Evolutionary conservation across 352 stramenopile species (phyloP).

Genomic region (Hyphochytrium catenoides): DNA sequence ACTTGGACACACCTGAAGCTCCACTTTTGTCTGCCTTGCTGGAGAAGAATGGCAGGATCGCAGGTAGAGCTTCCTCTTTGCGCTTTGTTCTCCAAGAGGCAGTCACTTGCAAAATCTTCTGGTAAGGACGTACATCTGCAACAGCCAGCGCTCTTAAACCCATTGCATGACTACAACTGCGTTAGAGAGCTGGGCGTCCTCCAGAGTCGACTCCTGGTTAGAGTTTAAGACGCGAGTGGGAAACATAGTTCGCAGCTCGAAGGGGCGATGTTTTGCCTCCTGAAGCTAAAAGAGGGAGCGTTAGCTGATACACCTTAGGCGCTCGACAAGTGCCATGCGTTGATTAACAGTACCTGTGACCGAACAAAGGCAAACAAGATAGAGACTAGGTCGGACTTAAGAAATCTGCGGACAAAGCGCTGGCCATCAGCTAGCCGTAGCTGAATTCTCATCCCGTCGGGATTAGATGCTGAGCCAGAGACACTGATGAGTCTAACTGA

Average conservation of each 20-base stretch:
- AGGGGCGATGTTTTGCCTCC: slow-evolving; percentile 28
- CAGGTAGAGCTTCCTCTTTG: no score
- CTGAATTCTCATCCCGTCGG: slow-evolving; percentile 27
- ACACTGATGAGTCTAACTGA: not conserved
- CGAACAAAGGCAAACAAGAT: slow-evolving; percentile 39
- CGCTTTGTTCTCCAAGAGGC: no score
- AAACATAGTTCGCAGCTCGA: slow-evolving; percentile 41
- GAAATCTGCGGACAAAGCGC: slow-evolving; percentile 33
- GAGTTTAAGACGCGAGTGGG: slow-evolving; percentile 23
- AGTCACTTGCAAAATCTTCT: no score
- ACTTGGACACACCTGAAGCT: no score
- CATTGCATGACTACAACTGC: slow-evolving; percentile 49
- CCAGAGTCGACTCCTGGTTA: slow-evolving; percentile 23
- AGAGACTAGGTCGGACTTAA: slow-evolving; percentile 32
- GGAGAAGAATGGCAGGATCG: no score
- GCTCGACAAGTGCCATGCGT: not conserved
- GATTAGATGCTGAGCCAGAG: slow-evolving; percentile 13
- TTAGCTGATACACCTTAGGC: not conserved
- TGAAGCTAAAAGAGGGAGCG: slow-evolving; percentile 17
- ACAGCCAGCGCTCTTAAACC: no score
- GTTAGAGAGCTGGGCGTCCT: slow-evolving; percentile 37
- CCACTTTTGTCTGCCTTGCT: no score
- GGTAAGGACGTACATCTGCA: no score
- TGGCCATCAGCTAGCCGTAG: slow-evolving; percentile 34
- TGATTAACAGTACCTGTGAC: slow-evolving; percentile 19